Evolutionary conservation across 1,139 yeast genomes (phyloP).

Genomic region (Suhomyces guaymorum): DNA sequence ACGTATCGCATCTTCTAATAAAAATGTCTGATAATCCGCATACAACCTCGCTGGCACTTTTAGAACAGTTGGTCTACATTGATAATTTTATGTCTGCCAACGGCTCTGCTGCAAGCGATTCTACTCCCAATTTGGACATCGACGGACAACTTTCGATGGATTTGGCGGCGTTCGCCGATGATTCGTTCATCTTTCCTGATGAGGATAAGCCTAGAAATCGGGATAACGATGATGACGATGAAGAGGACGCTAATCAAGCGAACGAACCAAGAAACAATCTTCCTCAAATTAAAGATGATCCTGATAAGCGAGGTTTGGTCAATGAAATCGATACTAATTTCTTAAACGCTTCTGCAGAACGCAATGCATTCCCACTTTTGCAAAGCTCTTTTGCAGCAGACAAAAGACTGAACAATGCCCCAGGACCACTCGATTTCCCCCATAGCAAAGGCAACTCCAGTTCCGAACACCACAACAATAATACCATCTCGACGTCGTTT

Average conservation of each 20-base stretch:
- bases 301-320: too few relatives aligned
- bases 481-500: constrained; percentile 10
- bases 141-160: constrained; percentile 73
- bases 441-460: too few relatives aligned
- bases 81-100: constrained; percentile 69
- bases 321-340: too few relatives aligned
- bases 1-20: background rate
- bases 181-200: constrained; percentile 73
- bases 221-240: constrained; percentile 18
- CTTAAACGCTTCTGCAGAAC: too few relatives aligned
- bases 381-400: too few relatives aligned
- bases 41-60: constrained; percentile 60
- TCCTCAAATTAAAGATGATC: too few relatives aligned
- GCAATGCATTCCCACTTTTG: too few relatives aligned
- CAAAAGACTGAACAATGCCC: too few relatives aligned
- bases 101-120: constrained; percentile 28
- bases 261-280: too few relatives aligned
- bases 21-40: constrained; percentile 10
- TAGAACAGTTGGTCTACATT: constrained; percentile 75
- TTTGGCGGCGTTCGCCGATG: constrained; percentile 79
- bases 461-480: too few relatives aligned
- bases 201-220: constrained; percentile 60
- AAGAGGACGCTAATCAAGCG: constrained; percentile 4
- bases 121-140: constrained; percentile 47
- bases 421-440: background rate